A percentile compares a stretch with the other conserved stretches of the same genome.
phyloP scores from a whole-genome alignment of 1,284 basidiomycete genomes.

The Thelephora terrestris region DNA sequence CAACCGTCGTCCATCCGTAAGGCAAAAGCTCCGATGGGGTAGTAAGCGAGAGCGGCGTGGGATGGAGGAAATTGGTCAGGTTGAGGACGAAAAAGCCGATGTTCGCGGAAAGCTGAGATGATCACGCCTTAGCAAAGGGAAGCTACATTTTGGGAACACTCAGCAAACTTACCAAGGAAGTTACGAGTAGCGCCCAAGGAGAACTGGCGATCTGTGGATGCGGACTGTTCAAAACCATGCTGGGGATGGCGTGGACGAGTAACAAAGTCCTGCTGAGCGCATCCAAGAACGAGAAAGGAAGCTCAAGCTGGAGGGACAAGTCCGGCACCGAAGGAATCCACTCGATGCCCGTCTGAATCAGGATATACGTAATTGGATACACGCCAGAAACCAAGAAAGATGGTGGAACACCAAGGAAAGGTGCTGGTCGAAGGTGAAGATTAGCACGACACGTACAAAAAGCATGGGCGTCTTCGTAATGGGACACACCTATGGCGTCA shows the following conservation, averaged over 20 bases:
- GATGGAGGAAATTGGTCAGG: slow-evolving; percentile 57
- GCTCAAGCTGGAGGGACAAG: slow-evolving; percentile 41
- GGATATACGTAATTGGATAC: slow-evolving; percentile 44
- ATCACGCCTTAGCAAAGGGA: background rate
- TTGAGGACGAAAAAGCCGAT: slow-evolving; percentile 65
- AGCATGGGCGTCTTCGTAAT: background rate
- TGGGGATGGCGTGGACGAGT: slow-evolving; percentile 62
- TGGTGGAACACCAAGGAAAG: slow-evolving; percentile 50
- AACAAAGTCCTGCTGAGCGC: slow-evolving; percentile 60
- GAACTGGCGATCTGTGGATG: slow-evolving; percentile 42
- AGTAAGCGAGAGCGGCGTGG: slow-evolving; percentile 47
- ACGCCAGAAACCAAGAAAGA: slow-evolving; percentile 63
- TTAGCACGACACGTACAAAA: slow-evolving; percentile 3
- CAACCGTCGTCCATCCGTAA: slow-evolving; percentile 66
- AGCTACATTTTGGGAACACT: slow-evolving; percentile 1
- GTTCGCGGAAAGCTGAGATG: slow-evolving; percentile 52
- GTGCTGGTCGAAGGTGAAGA: slow-evolving; percentile 29
- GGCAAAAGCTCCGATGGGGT: slow-evolving; percentile 62
- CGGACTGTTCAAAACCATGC: slow-evolving; percentile 42
- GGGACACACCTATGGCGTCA: slow-evolving; percentile 46
- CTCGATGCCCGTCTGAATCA: slow-evolving; percentile 49
- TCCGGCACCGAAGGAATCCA: slow-evolving; percentile 43
- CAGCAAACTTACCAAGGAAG: slow-evolving; percentile 45
- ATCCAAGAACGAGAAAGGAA: slow-evolving; percentile 56
- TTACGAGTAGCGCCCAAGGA: slow-evolving; percentile 60